phyloP scores from a whole-genome alignment of 495 filamentous ascomycete genomes.

The Xylaria venustula region DNA sequence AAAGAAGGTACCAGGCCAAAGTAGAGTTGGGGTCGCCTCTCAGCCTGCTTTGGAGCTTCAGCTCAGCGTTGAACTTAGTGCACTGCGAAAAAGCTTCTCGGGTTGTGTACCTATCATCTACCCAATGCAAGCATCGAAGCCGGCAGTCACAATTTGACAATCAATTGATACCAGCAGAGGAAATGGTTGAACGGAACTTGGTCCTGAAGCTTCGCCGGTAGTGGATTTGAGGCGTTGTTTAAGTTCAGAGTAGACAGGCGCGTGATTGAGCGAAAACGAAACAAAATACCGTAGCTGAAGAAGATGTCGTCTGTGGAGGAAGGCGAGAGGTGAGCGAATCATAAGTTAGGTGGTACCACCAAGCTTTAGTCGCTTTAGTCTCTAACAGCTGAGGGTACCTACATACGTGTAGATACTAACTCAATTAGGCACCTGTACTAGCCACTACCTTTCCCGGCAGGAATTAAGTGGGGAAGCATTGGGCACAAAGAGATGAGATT shows the following conservation, averaged over 20 bases:
- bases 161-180: not conserved
- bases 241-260: not conserved
- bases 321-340: constrained; percentile 4
- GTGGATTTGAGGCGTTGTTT: not conserved
- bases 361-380: too few relatives aligned
- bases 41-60: constrained; percentile 10
- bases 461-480: too few relatives aligned
- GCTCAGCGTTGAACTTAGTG: not conserved
- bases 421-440: too few relatives aligned
- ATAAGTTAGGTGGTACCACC: not conserved
- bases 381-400: too few relatives aligned
- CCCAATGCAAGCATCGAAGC: not conserved
- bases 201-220: not conserved
- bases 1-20: too few relatives aligned
- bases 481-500: not conserved
- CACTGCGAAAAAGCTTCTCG: not conserved
- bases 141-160: not conserved
- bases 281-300: not conserved
- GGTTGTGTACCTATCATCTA: not conserved
- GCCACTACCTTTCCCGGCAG: too few relatives aligned
- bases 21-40: constrained; percentile 10
- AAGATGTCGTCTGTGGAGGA: constrained; percentile 9
- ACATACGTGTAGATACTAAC: too few relatives aligned
- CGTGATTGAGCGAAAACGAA: constrained; percentile 6
- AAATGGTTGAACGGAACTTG: not conserved